Evolutionary conservation across 306 rosid genomes (phyloP), one percentile per base, ranked within the genome.

Genomic region (Quercus engelmannii): DNA sequence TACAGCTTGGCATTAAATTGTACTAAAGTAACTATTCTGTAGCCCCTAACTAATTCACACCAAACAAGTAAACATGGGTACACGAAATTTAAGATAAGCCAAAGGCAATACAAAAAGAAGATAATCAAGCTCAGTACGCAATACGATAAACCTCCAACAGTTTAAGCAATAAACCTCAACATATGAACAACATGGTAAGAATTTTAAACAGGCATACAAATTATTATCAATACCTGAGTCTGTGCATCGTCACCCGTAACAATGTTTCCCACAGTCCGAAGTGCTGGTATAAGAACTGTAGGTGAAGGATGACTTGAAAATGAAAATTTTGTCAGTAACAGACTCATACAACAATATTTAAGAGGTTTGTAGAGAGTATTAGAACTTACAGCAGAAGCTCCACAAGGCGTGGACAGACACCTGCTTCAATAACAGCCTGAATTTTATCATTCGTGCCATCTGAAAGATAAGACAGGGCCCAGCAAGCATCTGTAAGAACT

Each of bases 401-500:
- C 75, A 86, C 91, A 72, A 89, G 90, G 25, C 87, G 86, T 31
- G 73, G 85, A 75, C 94, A 90, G 68, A 90, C 88, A 14, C 87
- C 89, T 20, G 88, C 77, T 10, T 92, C 94, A 80, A 92, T 77
- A n/a, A 92, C 89, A 75, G 88, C 87, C 76, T 92, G 89, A 75
- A 84, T 85, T 75, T 84, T 88, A 38, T 85, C 91, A 82, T 83
- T 85, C 5, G 89, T 82, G 74, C 87, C 91, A 49, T 90, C 90
- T 25, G 92, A 92, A 82, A 92, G 88, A 82, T 90, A 85, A 31
- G 88, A 86, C 63, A 92, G 88, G 76, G 92, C 89, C 94, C 94
- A 87, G 78, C 90, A 90, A 49, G 90, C 89, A 76, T 92, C 88
- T 55, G 89, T 77, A 79, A 90, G 28, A 59, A 90, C 89, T 81